phyloP scores from a whole-genome alignment of 176 grass and related monocot species.

The Lolium perenne region DNA sequence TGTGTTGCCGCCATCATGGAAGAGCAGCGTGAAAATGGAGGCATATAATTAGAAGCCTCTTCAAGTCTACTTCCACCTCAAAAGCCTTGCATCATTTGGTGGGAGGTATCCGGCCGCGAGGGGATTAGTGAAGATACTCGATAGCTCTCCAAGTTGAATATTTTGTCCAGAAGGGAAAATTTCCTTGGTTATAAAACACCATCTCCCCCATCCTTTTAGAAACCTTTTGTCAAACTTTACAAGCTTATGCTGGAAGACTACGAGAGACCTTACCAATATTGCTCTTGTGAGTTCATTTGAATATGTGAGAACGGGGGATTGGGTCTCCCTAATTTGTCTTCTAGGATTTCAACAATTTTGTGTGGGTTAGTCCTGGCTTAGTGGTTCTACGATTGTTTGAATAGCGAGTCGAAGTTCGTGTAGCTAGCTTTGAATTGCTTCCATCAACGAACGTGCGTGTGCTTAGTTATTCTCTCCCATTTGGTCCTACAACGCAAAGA shows the following conservation, averaged over 20 bases:
- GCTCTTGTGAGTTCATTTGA: background rate
- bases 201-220: background rate
- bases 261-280: background rate
- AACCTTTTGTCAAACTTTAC: background rate
- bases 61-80: no score
- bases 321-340: background rate
- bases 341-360: background rate
- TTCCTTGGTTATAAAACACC: background rate
- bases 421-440: background rate
- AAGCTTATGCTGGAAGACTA: background rate
- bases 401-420: background rate
- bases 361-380: background rate
- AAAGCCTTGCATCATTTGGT: no score
- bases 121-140: no score
- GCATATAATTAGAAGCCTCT: no score
- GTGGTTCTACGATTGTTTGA: background rate
- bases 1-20: no score
- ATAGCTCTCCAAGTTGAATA: no score
- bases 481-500: background rate
- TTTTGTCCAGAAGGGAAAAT: no score
- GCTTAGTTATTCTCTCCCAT: background rate
- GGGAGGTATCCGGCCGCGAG: no score
- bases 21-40: no score
- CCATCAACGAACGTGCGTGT: background rate
- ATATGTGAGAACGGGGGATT: background rate